Base-by-base conservation (phyloP, 495 filamentous ascomycete genomes). In the Lasiosphaeria hispida region DNA sequence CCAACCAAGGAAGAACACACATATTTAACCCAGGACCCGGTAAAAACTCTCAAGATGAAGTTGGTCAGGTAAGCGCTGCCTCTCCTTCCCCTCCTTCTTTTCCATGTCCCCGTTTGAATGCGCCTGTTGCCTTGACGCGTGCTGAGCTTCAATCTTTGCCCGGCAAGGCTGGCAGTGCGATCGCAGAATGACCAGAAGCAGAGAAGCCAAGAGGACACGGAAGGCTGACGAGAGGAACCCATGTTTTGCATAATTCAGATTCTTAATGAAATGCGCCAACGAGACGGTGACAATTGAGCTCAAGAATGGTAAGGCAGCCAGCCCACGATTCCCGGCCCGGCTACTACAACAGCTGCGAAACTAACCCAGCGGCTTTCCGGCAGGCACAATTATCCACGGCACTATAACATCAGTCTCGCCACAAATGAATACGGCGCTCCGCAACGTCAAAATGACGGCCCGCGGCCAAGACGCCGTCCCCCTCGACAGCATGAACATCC, bases 231-330 rank as follows among this genome's bases (percentile, higher is more conserved):
- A 30, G 33, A 55, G 47, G 35, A 30, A 3, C 48, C 8, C 44
- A 15, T 48, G 3, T 53, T 40, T 13, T 23, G 49, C 4, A 36
- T 41, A 23, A 50, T 9, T 17, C 10, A 97, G 94, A 64, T 97
- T 98, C 72, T 77, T 98, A 53, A 97, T 97, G 94, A 98, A 97
- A 82, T 96, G 91, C 73, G 84, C 86, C 67, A 97, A 97, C 73
- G 94, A 98, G 77, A 95, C 93, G 57, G 94, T 97, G 57, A 96
- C 93, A 9, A 86, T 98, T 65, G 94, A 98, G 79, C 81, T 97
- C 58, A 98, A 98, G 73, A 97, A 97, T 84, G 94, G 93, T 58
- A n/a, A 37, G 39, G 35, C 23, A 2, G 23, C 23, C 23, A 30
- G 35, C n/a, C 44, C 15, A 13, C 44, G 44, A 30, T 23, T 15